Evolutionary conservation across 2,329 filamentous ascomycete species (phyloP).

Genomic region (Fonsecaea monophora): DNA sequence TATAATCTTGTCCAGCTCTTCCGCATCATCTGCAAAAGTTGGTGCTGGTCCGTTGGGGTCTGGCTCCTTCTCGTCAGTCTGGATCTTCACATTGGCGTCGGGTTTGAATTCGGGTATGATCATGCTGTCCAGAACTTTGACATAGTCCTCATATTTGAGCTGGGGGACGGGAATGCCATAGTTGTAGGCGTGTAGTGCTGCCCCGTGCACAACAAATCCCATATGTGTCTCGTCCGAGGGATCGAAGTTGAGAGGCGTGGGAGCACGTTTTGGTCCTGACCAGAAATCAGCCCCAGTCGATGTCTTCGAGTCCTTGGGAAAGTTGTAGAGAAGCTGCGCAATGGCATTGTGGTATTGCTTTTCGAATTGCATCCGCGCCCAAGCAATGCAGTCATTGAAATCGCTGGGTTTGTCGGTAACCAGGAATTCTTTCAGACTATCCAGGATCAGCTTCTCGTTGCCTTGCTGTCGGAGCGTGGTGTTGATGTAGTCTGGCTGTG

Average conservation of each 20-base stretch:
- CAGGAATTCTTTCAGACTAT: slow-evolving; percentile 87
- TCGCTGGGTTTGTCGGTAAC: slow-evolving; percentile 89
- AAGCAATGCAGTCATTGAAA: slow-evolving; percentile 95
- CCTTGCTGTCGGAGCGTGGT: slow-evolving; percentile 88
- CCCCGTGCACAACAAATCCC: slow-evolving; percentile 83
- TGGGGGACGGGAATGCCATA: slow-evolving; percentile 91
- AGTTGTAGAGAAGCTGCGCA: slow-evolving; percentile 93
- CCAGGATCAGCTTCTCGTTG: slow-evolving; percentile 91
- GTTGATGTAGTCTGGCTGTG: slow-evolving; percentile 87
- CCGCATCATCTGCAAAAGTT: slow-evolving; percentile 70
- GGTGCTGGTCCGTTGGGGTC: slow-evolving; percentile 77
- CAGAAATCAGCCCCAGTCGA: slow-evolving; percentile 92
- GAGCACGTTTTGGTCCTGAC: slow-evolving; percentile 97
- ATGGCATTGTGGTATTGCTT: slow-evolving; percentile 97
- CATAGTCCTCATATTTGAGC: slow-evolving; percentile 72
- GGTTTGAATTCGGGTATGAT: slow-evolving; percentile 95
- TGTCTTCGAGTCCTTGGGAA: slow-evolving; percentile 90
- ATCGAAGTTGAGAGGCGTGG: slow-evolving; percentile 89
- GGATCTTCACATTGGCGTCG: slow-evolving; percentile 90
- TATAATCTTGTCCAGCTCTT: slow-evolving; percentile 76
- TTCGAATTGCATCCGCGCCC: slow-evolving; percentile 93
- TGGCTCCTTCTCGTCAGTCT: slow-evolving; percentile 92
- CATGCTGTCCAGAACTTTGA: slow-evolving; percentile 84
- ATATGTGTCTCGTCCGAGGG: slow-evolving; percentile 83
- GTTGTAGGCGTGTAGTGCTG: slow-evolving; percentile 96